These are phyloP conservation scores for Akanthomyces lecanii DNA, from an alignment of 2,329 filamentous ascomycete species.

Conservation along the genomic window DNA sequence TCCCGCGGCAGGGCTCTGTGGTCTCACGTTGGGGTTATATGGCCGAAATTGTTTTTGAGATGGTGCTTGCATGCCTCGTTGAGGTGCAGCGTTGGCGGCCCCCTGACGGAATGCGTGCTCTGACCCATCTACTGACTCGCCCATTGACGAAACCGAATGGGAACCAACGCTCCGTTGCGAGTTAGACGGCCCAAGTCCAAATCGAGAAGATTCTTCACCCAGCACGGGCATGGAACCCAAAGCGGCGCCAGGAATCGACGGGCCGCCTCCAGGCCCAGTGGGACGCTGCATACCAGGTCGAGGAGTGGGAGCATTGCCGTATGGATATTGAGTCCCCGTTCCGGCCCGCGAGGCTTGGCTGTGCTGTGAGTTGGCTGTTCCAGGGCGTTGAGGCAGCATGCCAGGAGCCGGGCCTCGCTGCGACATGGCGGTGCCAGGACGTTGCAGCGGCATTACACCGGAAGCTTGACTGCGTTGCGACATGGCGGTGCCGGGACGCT, in stretches of 20 bases:
- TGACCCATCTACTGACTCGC: background rate
- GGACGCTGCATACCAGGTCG: background rate
- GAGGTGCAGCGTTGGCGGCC: background rate
- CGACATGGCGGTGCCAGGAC: conserved; percentile 34
- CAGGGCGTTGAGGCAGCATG: conserved; percentile 27
- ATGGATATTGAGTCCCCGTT: conserved; percentile 16
- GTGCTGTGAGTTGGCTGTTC: conserved; percentile 35
- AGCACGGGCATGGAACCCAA: background rate
- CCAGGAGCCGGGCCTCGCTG: conserved; percentile 25
- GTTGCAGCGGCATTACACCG: conserved; percentile 22
- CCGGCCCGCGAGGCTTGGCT: conserved; percentile 25
- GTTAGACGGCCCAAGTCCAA: conserved; percentile 1
- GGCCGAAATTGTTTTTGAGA: conserved; percentile 26
- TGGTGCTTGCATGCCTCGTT: conserved; percentile 19
- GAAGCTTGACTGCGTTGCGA: conserved; percentile 29
- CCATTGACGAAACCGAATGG: background rate
- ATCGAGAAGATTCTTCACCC: background rate
- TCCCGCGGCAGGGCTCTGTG: conserved; percentile 26
- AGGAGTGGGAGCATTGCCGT: background rate
- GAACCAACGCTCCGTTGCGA: conserved; percentile 1
- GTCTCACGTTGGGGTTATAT: conserved; percentile 28
- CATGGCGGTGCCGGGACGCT: conserved; percentile 32
- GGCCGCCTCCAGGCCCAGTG: background rate
- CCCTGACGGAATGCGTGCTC: background rate
- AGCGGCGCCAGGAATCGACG: background rate